Conservation (phyloP, 108 stramenopile species). For the Cyclotella choctawhatcheeana region DNA sequence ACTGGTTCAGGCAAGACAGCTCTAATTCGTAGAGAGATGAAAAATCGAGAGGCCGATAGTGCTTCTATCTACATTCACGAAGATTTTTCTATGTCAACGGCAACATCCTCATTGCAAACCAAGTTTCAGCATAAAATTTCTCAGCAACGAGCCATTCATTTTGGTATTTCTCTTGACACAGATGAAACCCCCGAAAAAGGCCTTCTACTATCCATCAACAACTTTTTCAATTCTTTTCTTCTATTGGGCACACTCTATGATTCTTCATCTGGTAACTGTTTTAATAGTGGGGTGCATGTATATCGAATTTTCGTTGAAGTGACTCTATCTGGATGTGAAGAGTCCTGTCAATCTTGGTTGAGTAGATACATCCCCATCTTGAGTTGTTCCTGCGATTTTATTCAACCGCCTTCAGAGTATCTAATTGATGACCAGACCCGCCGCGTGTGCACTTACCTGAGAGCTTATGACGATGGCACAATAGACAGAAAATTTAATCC, state of each 20-base stretch:
- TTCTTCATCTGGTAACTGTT: conserved; percentile 23
- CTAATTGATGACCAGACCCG: conserved; percentile 28
- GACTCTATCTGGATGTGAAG: conserved; percentile 8
- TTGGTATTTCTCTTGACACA: conserved; percentile 25
- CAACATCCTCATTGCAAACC: background rate
- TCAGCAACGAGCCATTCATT: conserved; percentile 16
- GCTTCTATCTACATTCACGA: conserved; percentile 31
- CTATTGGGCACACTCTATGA: conserved; percentile 22
- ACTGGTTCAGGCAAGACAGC: conserved; percentile 27
- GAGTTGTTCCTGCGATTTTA: background rate
- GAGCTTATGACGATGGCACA: conserved; percentile 32
- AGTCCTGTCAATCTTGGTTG: conserved; percentile 11
- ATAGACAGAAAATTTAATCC: conserved; percentile 39
- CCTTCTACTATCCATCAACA: conserved; percentile 14
- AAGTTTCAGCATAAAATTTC: conserved; percentile 8
- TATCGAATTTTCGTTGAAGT: conserved; percentile 27
- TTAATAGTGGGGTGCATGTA: conserved; percentile 10
- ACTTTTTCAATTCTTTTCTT: conserved; percentile 33
- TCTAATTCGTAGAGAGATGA: conserved; percentile 18
- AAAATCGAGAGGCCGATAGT: conserved; percentile 7
- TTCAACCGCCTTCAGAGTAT: conserved; percentile 15
- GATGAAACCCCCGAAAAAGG: background rate
- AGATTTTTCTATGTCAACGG: conserved; percentile 22
- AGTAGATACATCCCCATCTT: conserved; percentile 24
- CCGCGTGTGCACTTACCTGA: conserved; percentile 25